Conservation (phyloP, 208 protist genomes). For the Strigomonas culicis region DNA sequence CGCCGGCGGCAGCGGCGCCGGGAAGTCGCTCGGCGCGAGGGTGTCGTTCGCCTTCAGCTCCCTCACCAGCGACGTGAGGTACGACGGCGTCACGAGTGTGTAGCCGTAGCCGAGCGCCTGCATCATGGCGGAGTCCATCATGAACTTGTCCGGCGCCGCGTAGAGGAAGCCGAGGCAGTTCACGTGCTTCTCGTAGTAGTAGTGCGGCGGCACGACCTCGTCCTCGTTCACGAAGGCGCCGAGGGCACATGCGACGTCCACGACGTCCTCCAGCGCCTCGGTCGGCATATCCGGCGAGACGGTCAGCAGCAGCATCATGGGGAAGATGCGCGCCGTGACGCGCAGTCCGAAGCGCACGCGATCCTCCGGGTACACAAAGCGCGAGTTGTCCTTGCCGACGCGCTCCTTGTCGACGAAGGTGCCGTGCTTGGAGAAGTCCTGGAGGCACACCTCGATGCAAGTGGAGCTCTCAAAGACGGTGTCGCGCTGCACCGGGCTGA, state of each 20-base stretch:
- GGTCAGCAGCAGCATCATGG: conserved; percentile 35
- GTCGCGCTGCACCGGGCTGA: conserved; percentile 26
- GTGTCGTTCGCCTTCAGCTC: conserved; percentile 26
- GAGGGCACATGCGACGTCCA: conserved; percentile 30
- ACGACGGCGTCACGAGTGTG: conserved; percentile 57
- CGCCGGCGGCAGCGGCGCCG: conserved; percentile 27
- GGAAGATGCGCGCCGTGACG: conserved; percentile 51
- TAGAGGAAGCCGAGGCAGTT: conserved; percentile 63
- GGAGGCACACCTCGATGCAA: conserved; percentile 30
- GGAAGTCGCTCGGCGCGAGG: conserved; percentile 37
- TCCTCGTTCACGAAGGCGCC: conserved; percentile 52
- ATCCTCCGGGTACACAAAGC: conserved; percentile 60
- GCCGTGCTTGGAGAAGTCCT: conserved; percentile 69
- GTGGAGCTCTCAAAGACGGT: conserved; percentile 29
- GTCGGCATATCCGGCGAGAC: conserved; percentile 34
- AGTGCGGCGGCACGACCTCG: conserved; percentile 26
- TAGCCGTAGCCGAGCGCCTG: conserved; percentile 54
- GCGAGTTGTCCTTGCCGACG: conserved; percentile 42
- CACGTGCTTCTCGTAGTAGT: conserved; percentile 48
- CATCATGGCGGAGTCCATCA: conserved; percentile 50
- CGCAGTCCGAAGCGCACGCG: conserved; percentile 57
- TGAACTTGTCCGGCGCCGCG: conserved; percentile 45
- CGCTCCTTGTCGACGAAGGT: conserved; percentile 66
- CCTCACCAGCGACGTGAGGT: conserved; percentile 30
- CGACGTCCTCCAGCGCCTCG: conserved; percentile 20